A percentile compares a stretch with the other conserved stretches of the same genome.
phyloP scores from a whole-genome alignment of 129 eudicot genomes.

The Logfia minima region DNA sequence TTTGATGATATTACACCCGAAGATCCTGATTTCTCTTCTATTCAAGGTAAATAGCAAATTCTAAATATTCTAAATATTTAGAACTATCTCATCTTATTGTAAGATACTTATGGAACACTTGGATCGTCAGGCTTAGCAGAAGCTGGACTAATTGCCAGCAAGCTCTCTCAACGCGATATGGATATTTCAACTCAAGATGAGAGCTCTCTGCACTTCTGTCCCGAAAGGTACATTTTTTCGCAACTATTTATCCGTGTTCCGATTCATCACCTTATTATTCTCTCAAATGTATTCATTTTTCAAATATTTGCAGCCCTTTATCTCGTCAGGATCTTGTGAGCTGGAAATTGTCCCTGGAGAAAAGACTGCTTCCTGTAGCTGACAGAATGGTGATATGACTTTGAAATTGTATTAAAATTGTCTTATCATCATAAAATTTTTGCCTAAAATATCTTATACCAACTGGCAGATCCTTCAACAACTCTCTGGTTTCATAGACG shows the following conservation, averaged over 20 bases:
- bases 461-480: constrained; percentile 61
- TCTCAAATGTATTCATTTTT: too few species aligned
- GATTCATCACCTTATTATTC: too few species aligned
- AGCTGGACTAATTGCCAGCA: constrained; percentile 93
- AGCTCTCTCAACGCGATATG: constrained; percentile 81
- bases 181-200: constrained; percentile 60
- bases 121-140: constrained; percentile 83
- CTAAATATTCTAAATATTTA: neutral
- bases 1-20: constrained; percentile 93
- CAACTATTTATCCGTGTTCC: too few species aligned
- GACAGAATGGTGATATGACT: constrained; percentile 58
- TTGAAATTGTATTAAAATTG: constrained; percentile 1
- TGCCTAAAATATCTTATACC: too few species aligned
- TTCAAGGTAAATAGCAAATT: constrained; percentile 60
- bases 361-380: constrained; percentile 76
- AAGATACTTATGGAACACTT: constrained; percentile 3
- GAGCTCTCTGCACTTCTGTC: constrained; percentile 58
- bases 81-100: constrained; percentile 7
- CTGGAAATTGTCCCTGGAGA: constrained; percentile 93
- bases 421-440: neutral
- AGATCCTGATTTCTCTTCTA: constrained; percentile 89
- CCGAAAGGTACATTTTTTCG: constrained; percentile 62
- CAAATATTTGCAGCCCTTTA: constrained; percentile 54
- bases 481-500: constrained; percentile 83
- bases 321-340: constrained; percentile 98